phyloP scores from a whole-genome alignment of 352 stramenopile species.

The Nothophytophthora sp. region DNA sequence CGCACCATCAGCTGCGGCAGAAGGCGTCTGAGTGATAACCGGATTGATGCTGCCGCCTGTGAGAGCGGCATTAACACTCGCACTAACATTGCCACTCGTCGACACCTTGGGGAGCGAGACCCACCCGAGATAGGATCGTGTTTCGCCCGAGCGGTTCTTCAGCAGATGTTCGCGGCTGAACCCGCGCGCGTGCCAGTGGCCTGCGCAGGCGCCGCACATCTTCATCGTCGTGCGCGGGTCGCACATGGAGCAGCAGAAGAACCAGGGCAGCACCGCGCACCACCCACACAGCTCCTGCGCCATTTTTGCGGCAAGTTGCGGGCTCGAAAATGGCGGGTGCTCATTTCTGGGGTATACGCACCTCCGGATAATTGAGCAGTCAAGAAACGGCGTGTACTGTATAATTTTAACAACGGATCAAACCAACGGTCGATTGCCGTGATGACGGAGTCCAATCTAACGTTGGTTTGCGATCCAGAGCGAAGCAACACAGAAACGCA shows the following conservation, averaged over 20 bases:
- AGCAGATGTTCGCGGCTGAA: slow-evolving; percentile 32
- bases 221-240: slow-evolving; percentile 33
- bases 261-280: slow-evolving; percentile 31
- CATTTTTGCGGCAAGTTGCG: not conserved
- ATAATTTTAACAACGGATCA: no score
- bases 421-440: no score
- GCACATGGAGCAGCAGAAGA: slow-evolving; percentile 35
- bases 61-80: not conserved
- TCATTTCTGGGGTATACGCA: no score
- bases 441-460: no score
- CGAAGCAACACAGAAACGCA: no score
- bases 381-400: no score
- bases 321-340: no score
- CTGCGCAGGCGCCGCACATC: slow-evolving; percentile 29
- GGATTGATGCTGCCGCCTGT: not conserved
- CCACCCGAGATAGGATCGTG: slow-evolving; percentile 26
- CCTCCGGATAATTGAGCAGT: no score
- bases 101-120: not conserved
- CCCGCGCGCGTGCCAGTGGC: slow-evolving; percentile 43
- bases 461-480: no score
- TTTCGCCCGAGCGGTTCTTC: slow-evolving; percentile 20
- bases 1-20: not conserved
- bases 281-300: slow-evolving; percentile 26
- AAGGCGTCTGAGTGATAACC: not conserved
- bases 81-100: not conserved